Percentiles rank a stretch among this genome's conserved stretches.
These are phyloP conservation scores for Trametes elegans DNA, from an alignment of 768 basidiomycete species.

Conservation along the genomic window DNA sequence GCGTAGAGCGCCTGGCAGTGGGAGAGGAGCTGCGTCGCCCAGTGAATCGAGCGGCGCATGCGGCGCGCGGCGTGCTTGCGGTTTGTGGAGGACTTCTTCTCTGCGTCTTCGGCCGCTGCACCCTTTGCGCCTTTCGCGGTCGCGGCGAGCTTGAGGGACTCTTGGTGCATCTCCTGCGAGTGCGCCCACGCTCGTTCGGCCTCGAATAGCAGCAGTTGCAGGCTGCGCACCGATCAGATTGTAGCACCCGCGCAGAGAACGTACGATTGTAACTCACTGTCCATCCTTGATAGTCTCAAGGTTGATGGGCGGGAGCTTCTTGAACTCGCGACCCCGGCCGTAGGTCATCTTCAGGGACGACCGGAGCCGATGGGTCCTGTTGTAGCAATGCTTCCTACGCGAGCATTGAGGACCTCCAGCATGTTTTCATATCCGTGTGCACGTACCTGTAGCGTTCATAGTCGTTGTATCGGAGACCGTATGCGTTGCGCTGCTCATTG, in stretches of 20 bases:
- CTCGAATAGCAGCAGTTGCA: conserved; percentile 85
- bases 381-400: conserved; percentile 84
- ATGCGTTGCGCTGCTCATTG: conserved; percentile 87
- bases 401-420: no score
- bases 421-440: neutral
- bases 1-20: conserved; percentile 66
- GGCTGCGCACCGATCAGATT: conserved; percentile 37
- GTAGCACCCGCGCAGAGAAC: neutral
- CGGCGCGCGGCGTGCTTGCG: conserved; percentile 76
- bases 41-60: conserved; percentile 75
- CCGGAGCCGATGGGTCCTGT: conserved; percentile 84
- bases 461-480: conserved; percentile 90
- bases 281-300: conserved; percentile 76
- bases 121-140: conserved; percentile 17
- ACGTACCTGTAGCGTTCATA: conserved; percentile 77
- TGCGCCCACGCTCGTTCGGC: conserved; percentile 92
- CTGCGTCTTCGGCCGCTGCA: conserved; percentile 14
- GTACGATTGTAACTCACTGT: conserved; percentile 83
- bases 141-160: conserved; percentile 51
- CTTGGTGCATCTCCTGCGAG: conserved; percentile 70
- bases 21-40: conserved; percentile 75
- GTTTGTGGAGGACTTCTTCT: conserved; percentile 51
- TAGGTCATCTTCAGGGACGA: conserved; percentile 83
- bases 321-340: conserved; percentile 88
- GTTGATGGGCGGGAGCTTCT: conserved; percentile 68